A percentile compares a stretch with the other conserved stretches of the same genome.
Evolutionary conservation across 2,329 filamentous ascomycete genomes (phyloP).

Genomic region (Colletotrichum sp.): DNA sequence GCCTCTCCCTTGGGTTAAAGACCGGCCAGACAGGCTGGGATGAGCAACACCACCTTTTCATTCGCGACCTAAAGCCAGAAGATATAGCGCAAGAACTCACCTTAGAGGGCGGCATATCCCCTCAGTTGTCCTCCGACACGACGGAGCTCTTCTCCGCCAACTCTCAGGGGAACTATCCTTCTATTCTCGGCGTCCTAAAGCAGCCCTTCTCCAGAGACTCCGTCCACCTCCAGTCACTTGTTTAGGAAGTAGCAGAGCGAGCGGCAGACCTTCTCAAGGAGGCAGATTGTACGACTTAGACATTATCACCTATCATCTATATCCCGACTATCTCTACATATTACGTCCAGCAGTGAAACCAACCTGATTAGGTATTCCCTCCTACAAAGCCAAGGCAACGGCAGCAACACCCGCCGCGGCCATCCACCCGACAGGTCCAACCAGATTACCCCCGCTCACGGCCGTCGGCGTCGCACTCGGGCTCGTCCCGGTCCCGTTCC

Average conservation of each 20-base stretch:
- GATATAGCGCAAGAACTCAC: slow-evolving; percentile 4
- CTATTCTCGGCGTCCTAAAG: slow-evolving; percentile 11
- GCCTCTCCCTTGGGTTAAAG: not conserved
- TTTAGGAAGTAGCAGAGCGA: slow-evolving; percentile 40
- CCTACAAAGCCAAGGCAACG: not conserved
- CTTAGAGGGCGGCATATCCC: slow-evolving; percentile 15
- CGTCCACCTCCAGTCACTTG: slow-evolving; percentile 29
- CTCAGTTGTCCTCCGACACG: slow-evolving; percentile 12
- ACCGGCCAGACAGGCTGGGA: not conserved
- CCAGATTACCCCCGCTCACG: not conserved
- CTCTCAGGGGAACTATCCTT: not conserved
- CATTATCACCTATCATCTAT: not conserved
- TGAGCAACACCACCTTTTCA: slow-evolving; percentile 4
- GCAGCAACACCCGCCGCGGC: not conserved
- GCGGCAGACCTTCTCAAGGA: slow-evolving; percentile 20
- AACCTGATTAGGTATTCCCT: too few species aligned
- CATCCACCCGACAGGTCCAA: not conserved
- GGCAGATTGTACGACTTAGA: not conserved
- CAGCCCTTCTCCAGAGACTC: slow-evolving; percentile 15
- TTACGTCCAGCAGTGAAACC: not conserved
- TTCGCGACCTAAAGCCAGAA: not conserved
- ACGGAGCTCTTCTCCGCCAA: slow-evolving; percentile 9
- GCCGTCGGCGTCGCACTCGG: not conserved
- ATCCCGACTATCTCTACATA: not conserved
- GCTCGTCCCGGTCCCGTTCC: not conserved